Evolutionary conservation across 805 yeast genomes (phyloP).

Genomic region (Yamadazyma sp.): DNA sequence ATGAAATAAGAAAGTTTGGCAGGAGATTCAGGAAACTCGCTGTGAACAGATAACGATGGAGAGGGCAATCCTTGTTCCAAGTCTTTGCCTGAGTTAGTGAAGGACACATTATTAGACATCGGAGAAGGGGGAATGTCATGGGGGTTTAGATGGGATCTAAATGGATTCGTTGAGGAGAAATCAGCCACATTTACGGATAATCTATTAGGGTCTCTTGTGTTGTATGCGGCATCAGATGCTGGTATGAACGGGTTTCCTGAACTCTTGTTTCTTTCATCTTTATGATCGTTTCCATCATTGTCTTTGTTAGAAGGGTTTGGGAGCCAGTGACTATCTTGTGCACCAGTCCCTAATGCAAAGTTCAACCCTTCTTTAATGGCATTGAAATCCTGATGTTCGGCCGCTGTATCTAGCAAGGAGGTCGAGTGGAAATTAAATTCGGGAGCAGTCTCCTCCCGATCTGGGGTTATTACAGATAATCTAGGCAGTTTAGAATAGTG

Average conservation of each 20-base stretch:
- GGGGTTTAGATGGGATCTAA: constrained; percentile 6
- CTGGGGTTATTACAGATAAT: not conserved
- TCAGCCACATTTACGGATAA: not conserved
- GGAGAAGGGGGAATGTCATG: constrained; percentile 11
- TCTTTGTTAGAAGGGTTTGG: constrained; percentile 17
- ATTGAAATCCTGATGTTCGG: constrained; percentile 28
- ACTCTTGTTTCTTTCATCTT: not conserved
- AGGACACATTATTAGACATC: constrained; percentile 6
- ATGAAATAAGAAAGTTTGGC: constrained; percentile 25
- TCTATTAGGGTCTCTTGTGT: not conserved
- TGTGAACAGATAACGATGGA: constrained; percentile 13
- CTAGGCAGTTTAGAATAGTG: not conserved
- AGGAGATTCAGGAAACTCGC: constrained; percentile 20
- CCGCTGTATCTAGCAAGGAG: constrained; percentile 26
- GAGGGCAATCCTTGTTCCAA: constrained; percentile 21
- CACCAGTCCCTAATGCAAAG: constrained; percentile 33
- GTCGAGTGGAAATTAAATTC: constrained; percentile 3
- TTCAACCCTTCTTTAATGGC: constrained; percentile 34
- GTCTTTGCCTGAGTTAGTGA: constrained; percentile 8
- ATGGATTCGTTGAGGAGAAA: constrained; percentile 9
- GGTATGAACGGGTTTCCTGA: not conserved
- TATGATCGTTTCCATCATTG: not conserved
- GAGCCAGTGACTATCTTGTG: constrained; percentile 29
- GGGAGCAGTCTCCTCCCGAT: not conserved
- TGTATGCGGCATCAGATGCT: not conserved